Base-by-base conservation (phyloP, 768 basidiomycete species). In the Tylopilus intermedius region DNA sequence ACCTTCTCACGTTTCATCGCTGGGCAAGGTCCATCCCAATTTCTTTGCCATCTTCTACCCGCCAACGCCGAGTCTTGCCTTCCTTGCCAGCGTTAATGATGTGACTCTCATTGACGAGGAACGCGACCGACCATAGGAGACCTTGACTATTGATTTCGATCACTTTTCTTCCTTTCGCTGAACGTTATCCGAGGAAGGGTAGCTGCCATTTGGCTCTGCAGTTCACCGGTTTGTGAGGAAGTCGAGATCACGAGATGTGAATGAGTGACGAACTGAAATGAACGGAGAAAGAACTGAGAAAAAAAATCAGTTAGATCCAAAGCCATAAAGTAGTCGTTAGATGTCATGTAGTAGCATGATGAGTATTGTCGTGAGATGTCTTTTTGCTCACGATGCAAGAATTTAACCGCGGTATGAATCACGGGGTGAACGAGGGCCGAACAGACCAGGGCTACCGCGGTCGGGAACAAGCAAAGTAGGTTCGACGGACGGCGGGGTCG, bases 11-110 rank as follows among this genome's bases (percentile, higher is more conserved):
- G 69, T 70, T 26, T 79, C 77, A 59, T 93, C 90, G 61, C 86
- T 75, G 9, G 91, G 91, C 35, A 93, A 67, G 39, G 76, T 75
- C 77, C 89, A 90, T 0, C 78, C 86, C n/a, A n/a, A n/a, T n/a
- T n/a, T n/a, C n/a, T n/a, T n/a, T n/a, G n/a, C n/a, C n/a, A n/a
- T n/a, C n/a, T n/a, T n/a, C n/a, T n/a, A n/a, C n/a, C n/a, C n/a
- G n/a, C n/a, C n/a, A n/a, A n/a, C n/a, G n/a, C n/a, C n/a, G n/a
- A n/a, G n/a, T n/a, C n/a, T n/a, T n/a, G n/a, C n/a, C n/a, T n/a
- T n/a, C n/a, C n/a, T n/a, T n/a, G n/a, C n/a, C n/a, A n/a, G n/a
- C n/a, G n/a, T n/a, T n/a, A n/a, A n/a, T n/a, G n/a, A n/a, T n/a
- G n/a, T n/a, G n/a, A n/a, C n/a, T n/a, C n/a, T n/a, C n/a, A n/a